Evolutionary conservation across 495 filamentous ascomycete genomes (phyloP).

Genomic region (Penicillium waksmanii): DNA sequence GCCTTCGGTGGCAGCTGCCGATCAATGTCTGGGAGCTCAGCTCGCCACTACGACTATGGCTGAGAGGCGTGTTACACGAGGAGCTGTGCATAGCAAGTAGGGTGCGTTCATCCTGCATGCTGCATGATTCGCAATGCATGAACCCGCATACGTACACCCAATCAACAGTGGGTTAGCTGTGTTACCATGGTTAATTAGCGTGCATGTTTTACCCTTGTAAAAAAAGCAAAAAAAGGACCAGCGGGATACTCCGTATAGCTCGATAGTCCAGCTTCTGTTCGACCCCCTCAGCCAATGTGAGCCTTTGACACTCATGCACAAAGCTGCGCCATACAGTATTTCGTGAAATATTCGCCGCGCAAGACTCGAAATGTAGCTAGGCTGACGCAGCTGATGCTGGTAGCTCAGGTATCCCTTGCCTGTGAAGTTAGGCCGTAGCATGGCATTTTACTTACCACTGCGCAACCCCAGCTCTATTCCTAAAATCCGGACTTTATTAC

Average conservation of each 20-base stretch:
- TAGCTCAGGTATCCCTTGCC: too few relatives aligned
- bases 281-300: too few relatives aligned
- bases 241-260: too few relatives aligned
- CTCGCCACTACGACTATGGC: not conserved
- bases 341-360: not conserved
- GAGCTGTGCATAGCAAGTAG: not conserved
- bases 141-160: not conserved
- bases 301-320: too few relatives aligned
- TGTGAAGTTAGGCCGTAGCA: too few relatives aligned
- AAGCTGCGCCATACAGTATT: too few relatives aligned
- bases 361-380: not conserved
- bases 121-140: slow-evolving; percentile 1
- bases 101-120: not conserved
- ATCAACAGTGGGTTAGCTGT: not conserved
- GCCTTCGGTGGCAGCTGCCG: too few relatives aligned
- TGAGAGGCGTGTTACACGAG: not conserved
- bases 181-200: not conserved
- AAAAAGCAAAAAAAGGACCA: not conserved
- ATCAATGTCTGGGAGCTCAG: not conserved
- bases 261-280: too few relatives aligned
- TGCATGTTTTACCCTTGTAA: not conserved
- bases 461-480: too few relatives aligned
- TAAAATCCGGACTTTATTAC: too few relatives aligned
- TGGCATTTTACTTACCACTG: too few relatives aligned
- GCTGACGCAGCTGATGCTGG: too few relatives aligned